phyloP scores from a whole-genome alignment of 352 stramenopile genomes.

The Globisporangium irregulare region DNA sequence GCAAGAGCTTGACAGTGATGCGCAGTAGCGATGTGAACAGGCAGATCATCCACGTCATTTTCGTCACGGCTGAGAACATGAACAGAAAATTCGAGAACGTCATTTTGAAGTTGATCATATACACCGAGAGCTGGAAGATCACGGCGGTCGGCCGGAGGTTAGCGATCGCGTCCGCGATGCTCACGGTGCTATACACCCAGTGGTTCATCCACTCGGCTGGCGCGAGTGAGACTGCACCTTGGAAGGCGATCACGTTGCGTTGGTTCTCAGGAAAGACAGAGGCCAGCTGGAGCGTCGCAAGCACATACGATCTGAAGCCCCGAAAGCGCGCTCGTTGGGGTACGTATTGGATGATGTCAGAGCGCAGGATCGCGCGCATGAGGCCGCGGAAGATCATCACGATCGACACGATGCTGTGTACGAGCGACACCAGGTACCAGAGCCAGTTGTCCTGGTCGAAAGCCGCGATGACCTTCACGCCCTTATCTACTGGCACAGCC shows the following conservation, averaged over 20 bases:
- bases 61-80: conserved; percentile 26
- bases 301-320: neutral
- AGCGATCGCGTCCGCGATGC: conserved; percentile 27
- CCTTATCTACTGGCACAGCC: conserved; percentile 12
- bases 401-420: conserved; percentile 29
- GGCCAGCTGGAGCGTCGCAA: neutral
- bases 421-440: conserved; percentile 13
- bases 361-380: neutral
- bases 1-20: conserved; percentile 11
- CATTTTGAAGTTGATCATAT: conserved; percentile 25
- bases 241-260: conserved; percentile 16
- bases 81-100: conserved; percentile 34
- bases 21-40: conserved; percentile 26
- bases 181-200: conserved; percentile 38
- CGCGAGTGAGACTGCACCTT: conserved; percentile 22
- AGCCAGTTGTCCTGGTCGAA: conserved; percentile 22
- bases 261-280: conserved; percentile 2
- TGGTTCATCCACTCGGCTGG: conserved; percentile 43
- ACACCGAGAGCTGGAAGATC: conserved; percentile 29
- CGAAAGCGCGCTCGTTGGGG: neutral
- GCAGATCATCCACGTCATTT: conserved; percentile 36
- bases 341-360: conserved; percentile 13
- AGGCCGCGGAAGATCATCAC: conserved; percentile 19
- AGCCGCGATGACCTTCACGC: conserved; percentile 7
- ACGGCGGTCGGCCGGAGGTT: conserved; percentile 31